Base-by-base conservation (phyloP, 2,329 filamentous ascomycete genomes). In the Basipetospora sp. region DNA sequence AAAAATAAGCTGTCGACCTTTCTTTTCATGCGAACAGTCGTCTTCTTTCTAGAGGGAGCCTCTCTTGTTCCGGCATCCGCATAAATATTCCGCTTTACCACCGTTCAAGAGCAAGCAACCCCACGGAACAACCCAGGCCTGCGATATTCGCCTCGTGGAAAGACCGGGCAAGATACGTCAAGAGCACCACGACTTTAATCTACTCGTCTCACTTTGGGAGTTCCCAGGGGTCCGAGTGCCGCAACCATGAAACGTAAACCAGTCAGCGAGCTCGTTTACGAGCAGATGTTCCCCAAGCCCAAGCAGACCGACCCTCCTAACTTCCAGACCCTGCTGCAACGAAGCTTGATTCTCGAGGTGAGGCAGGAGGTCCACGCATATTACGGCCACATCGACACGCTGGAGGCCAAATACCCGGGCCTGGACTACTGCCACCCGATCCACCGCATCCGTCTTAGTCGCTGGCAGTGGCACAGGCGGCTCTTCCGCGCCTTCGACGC, bases 351-450 rank as follows among this genome's bases (percentile, higher is more conserved):
- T 35, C 71, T 73, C 45, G 81, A 87, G 62, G 80, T 87, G 41
- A 78, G 81, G 41, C 76, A 81, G 51, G 81, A 87, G 56, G 83
- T 82, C 2, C 72, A 78, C 46, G 71, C 76, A 36, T 87, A 83
- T 60, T 87, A 84, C 56, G 81, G 81, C 47, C 77, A 82, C 50
- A 71, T 87, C 45, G 77, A 83, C 51, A 84, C 78, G 18, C 73
- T 79, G 47, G 81, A 88, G 62, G 80, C 81, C 46, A 82, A 83
- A 48, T 87, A 87, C 47, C 81, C 81, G 0, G 81, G 81, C 20
- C 71, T 88, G 40, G 81, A 88, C 63, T 88, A 88, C 62, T 75
- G 70, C 42, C 66, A 82, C 51, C 63, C 59, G 17, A 79, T 77
- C 6, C 81, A 88, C 56, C 77, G 80, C 45, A 76, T 80, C 54